Evolutionary conservation across 495 filamentous ascomycete genomes (phyloP).

Genomic region (Tuber calosporum): DNA sequence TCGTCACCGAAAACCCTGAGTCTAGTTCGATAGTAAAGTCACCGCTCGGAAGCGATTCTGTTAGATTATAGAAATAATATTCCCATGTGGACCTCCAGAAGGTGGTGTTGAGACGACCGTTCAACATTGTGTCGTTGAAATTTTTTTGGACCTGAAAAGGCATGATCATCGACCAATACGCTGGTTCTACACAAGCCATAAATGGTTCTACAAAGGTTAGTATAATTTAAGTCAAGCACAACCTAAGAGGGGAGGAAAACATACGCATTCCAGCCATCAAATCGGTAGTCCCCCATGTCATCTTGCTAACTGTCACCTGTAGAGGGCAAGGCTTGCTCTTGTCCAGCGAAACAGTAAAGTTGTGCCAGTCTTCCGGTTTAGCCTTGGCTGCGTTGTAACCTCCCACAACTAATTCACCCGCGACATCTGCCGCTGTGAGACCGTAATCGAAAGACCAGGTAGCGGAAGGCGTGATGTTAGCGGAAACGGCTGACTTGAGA

Average conservation of each 20-base stretch:
- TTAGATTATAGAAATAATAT: constrained; percentile 30
- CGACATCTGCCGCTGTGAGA: neutral
- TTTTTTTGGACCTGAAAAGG: constrained; percentile 30
- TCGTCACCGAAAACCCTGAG: constrained; percentile 20
- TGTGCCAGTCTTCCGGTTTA: constrained; percentile 13
- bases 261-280: constrained; percentile 30
- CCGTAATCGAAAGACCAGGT: constrained; percentile 37
- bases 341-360: constrained; percentile 31
- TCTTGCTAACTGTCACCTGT: constrained; percentile 27
- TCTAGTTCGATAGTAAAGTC: constrained; percentile 30
- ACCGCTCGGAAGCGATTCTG: constrained; percentile 19
- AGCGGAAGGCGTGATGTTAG: constrained; percentile 19
- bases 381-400: constrained; percentile 36
- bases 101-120: constrained; percentile 1
- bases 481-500: constrained; percentile 21
- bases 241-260: neutral
- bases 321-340: constrained; percentile 36
- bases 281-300: constrained; percentile 28
- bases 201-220: constrained; percentile 17
- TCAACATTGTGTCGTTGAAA: constrained; percentile 38
- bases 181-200: constrained; percentile 39
- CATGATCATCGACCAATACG: constrained; percentile 38
- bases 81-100: constrained; percentile 34
- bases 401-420: constrained; percentile 33
- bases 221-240: constrained; percentile 5